phyloP scores from a whole-genome alignment of 1,139 yeast genomes.

The Eremothecium gossypii region DNA sequence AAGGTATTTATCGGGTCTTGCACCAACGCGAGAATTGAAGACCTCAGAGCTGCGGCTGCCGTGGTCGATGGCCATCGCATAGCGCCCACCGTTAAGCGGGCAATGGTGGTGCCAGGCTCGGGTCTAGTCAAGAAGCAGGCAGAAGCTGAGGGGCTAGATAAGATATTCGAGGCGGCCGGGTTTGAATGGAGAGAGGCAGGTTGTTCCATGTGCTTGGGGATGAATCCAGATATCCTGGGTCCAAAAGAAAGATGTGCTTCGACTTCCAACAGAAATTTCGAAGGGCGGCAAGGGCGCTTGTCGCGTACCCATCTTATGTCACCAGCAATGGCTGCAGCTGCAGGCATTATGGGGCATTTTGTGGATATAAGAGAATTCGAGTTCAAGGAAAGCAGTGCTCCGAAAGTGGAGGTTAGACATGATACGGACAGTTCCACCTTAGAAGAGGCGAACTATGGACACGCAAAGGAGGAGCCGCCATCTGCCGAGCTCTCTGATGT shows the following conservation, averaged over 20 bases:
- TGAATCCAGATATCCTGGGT: conserved; percentile 94
- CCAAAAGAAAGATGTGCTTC: conserved; percentile 98
- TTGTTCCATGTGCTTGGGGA: conserved; percentile 98
- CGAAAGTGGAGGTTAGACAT: conserved; percentile 45
- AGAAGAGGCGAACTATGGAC: not conserved
- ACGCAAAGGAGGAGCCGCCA: conserved; percentile 34
- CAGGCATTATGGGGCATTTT: conserved; percentile 86
- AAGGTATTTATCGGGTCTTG: conserved; percentile 97
- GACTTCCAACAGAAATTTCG: conserved; percentile 95
- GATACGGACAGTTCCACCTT: not conserved
- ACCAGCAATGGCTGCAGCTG: conserved; percentile 99
- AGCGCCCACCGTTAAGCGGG: conserved; percentile 73
- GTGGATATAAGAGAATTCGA: conserved; percentile 80
- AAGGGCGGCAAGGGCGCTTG: conserved; percentile 96
- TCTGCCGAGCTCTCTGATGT: conserved; percentile 58
- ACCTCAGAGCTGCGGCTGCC: conserved; percentile 87
- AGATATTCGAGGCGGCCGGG: conserved; percentile 84
- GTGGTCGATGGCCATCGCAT: conserved; percentile 87
- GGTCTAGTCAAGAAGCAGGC: conserved; percentile 91
- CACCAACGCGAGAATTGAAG: conserved; percentile 96
- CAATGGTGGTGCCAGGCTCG: conserved; percentile 93
- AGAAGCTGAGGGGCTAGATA: conserved; percentile 87
- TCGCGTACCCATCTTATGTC: conserved; percentile 98
- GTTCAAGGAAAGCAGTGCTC: conserved; percentile 50
- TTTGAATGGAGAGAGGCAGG: conserved; percentile 99